Conservation (phyloP, 208 protist species). For the Phytomonas sp. region DNA sequence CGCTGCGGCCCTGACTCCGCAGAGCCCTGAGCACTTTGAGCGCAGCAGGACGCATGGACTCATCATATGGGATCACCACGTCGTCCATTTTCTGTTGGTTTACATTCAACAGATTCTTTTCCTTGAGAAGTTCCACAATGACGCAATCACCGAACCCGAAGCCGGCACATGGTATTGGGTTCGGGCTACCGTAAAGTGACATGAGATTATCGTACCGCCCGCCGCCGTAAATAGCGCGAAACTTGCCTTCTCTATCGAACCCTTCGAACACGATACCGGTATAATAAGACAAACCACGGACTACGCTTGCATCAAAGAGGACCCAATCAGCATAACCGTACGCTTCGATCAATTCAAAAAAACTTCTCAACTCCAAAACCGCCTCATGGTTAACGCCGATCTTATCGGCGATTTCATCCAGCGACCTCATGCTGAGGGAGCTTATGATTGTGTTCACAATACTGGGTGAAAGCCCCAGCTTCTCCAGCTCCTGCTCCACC, state of each 20-base stretch:
- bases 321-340: conserved; percentile 94
- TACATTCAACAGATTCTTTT: conserved; percentile 78
- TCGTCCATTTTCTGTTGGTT: conserved; percentile 65
- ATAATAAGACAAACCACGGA: conserved; percentile 94
- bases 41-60: conserved; percentile 82
- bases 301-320: conserved; percentile 90
- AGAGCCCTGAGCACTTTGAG: conserved; percentile 67
- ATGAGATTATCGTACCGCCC: conserved; percentile 94
- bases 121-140: conserved; percentile 90
- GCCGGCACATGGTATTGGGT: conserved; percentile 86
- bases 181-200: conserved; percentile 88
- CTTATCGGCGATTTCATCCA: conserved; percentile 73
- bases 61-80: conserved; percentile 90
- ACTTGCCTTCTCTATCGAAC: conserved; percentile 88
- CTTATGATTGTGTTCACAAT: conserved; percentile 70
- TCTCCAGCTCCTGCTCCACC: conserved; percentile 58
- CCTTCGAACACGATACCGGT: conserved; percentile 95
- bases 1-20: conserved; percentile 63
- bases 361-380: conserved; percentile 72
- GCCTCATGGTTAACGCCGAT: conserved; percentile 67
- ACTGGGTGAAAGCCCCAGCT: conserved; percentile 42
- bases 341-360: conserved; percentile 79
- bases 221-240: conserved; percentile 93
- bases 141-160: conserved; percentile 96
- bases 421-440: conserved; percentile 70